These are phyloP conservation scores for Austroboletus novae-zelandiae DNA, from an alignment of 1,284 basidiomycete genomes.

Conservation along the genomic window DNA sequence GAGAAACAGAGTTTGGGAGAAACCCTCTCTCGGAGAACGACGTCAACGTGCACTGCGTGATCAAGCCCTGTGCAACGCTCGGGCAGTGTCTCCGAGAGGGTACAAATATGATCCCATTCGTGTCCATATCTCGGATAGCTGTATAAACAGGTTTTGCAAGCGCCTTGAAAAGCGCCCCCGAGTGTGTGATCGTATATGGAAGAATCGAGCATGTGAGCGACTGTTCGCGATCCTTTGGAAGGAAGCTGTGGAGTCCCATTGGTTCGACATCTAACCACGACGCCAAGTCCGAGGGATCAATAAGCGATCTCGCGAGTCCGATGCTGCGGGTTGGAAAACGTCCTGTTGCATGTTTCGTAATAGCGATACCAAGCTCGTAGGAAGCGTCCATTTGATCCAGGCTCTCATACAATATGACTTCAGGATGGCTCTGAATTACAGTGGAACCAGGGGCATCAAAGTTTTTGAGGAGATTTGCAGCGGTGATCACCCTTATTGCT, in stretches of 20 bases:
- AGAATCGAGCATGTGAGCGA: conserved; percentile 70
- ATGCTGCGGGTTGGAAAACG: conserved; percentile 68
- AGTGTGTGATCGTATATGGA: conserved; percentile 86
- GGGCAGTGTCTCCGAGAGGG: conserved; percentile 83
- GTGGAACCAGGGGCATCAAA: conserved; percentile 21
- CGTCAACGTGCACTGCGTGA: conserved; percentile 84
- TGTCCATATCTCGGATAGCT: conserved; percentile 46
- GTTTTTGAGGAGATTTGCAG: conserved; percentile 46
- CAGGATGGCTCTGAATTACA: conserved; percentile 43
- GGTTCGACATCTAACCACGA: conserved; percentile 80
- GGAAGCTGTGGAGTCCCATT: conserved; percentile 73
- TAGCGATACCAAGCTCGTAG: conserved; percentile 83
- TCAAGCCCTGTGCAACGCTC: conserved; percentile 78
- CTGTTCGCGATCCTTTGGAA: conserved; percentile 81
- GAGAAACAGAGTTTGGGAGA: conserved; percentile 52
- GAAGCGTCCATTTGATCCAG: conserved; percentile 80
- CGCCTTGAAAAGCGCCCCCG: conserved; percentile 82
- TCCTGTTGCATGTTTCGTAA: conserved; percentile 64
- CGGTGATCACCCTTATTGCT: conserved; percentile 55
- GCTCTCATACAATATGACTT: conserved; percentile 80
- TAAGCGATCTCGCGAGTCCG: conserved; percentile 77
- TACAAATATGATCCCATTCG: conserved; percentile 81
- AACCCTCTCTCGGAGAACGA: conserved; percentile 73
- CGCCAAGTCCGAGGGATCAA: conserved; percentile 79
- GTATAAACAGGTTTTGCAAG: conserved; percentile 92